Base-by-base conservation (phyloP, 495 filamentous ascomycete species). In the Geoglossum glabrum region DNA sequence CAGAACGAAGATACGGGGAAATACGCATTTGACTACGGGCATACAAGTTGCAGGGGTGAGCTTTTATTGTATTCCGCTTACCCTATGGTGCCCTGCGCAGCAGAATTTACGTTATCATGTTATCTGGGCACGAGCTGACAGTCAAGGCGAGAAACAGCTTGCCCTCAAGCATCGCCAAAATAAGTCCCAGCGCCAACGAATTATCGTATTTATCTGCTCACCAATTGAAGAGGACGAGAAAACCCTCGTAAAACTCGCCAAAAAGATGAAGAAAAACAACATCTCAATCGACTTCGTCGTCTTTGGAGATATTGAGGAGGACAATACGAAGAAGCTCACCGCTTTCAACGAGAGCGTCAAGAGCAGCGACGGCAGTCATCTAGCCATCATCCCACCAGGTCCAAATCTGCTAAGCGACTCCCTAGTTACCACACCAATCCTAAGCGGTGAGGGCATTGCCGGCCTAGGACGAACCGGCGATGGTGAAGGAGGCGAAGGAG, bases 141-240 rank as follows among this genome's bases (percentile, higher is more conserved):
- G 11, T 23, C 40, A 21, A 21, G 40, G 5, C n/a, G 40, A 21
- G 10, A 45, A 19, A 49, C 59, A 95, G 87, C 79, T 98, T 57
- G 92, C 92, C n/a, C 77, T 98, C 61, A 98, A 97, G 73, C 92
- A 98, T 70, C 84, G 92, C 36, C 88, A 95, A 71, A 95, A 98
- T 71, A 96, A 95, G 65, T 85, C 85, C 36, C 90, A 96, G 70
- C 79, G 84, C 52, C 88, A 94, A 76, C 86, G 92, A 60, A 94
- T 97, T 68, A 83, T 98, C 67, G 87, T 87, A 21, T 97, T 98
- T 71, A 87, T 86, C 52, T 96, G 92, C 75, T 90, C 86, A 3
- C 86, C 88, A 40, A 84, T 98, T 64, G 79, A 77, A 43, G 92
- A 98, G 68, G 82, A 85, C 62, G 84, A 96, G 70, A 89, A 89